phyloP scores from a whole-genome alignment of 2,329 filamentous ascomycete genomes.

The Elsinoe ampelina region DNA sequence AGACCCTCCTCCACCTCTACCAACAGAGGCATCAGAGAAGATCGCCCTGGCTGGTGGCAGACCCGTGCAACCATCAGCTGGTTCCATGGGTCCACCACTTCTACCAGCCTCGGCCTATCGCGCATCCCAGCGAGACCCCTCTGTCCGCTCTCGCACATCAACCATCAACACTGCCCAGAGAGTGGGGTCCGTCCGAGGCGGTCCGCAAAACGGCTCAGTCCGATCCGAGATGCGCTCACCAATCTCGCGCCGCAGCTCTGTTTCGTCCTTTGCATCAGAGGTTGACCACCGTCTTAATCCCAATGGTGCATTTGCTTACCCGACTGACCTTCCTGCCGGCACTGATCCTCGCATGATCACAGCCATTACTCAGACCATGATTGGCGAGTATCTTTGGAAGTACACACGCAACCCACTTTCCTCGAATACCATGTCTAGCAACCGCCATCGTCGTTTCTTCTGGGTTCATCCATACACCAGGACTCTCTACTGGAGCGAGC shows the following conservation, averaged over 20 bases:
- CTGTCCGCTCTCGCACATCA: slow-evolving; percentile 28
- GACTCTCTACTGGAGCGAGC: slow-evolving; percentile 92
- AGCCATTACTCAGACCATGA: slow-evolving; percentile 98
- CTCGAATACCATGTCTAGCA: slow-evolving; percentile 68
- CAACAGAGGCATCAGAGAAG: slow-evolving; percentile 69
- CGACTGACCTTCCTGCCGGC: slow-evolving; percentile 51
- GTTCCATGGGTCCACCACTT: slow-evolving; percentile 72
- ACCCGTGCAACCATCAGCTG: slow-evolving; percentile 27
- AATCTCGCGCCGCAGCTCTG: slow-evolving; percentile 60
- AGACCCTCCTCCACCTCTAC: slow-evolving; percentile 59
- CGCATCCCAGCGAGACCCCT: slow-evolving; percentile 22
- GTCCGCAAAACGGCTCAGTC: slow-evolving; percentile 34
- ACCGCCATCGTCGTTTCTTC: slow-evolving; percentile 90
- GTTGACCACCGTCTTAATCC: slow-evolving; percentile 79
- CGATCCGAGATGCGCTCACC: slow-evolving; percentile 41
- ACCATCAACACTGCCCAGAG: slow-evolving; percentile 23
- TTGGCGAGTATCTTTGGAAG: slow-evolving; percentile 97
- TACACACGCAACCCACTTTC: slow-evolving; percentile 94
- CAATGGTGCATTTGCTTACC: slow-evolving; percentile 43
- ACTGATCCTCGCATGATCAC: slow-evolving; percentile 98
- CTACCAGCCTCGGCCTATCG: slow-evolving; percentile 69
- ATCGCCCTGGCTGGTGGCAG: slow-evolving; percentile 67
- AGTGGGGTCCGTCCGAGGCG: slow-evolving; percentile 49
- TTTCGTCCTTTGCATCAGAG: slow-evolving; percentile 93
- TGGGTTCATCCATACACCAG: slow-evolving; percentile 98